Evolutionary conservation across 2,329 filamentous ascomycete genomes (phyloP).

Genomic region (Colletotrichum chlorophyti): DNA sequence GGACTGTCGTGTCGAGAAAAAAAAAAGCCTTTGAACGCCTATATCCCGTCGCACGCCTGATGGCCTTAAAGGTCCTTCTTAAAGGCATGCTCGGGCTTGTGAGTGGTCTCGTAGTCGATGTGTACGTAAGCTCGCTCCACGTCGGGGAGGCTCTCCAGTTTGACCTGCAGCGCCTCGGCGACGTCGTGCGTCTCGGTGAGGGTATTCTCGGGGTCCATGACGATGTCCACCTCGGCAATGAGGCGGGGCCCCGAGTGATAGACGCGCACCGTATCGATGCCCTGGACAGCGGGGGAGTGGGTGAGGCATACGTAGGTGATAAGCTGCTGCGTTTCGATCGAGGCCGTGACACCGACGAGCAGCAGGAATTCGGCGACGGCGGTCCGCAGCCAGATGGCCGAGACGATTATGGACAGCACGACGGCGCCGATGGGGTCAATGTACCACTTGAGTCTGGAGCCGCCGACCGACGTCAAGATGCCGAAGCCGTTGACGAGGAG

Average conservation of each 20-base stretch:
- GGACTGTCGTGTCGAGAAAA: no score
- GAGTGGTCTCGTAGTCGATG: conserved; percentile 94
- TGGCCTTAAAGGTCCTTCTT: conserved; percentile 63
- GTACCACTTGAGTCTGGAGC: conserved; percentile 89
- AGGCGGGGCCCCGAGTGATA: conserved; percentile 89
- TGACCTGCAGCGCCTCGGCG: conserved; percentile 91
- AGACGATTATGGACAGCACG: conserved; percentile 80
- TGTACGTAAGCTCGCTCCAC: conserved; percentile 96
- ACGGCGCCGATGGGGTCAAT: conserved; percentile 93
- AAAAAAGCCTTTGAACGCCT: no score
- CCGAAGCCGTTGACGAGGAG: conserved; percentile 93
- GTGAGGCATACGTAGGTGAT: conserved; percentile 97
- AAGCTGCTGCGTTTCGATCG: conserved; percentile 85
- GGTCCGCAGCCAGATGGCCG: conserved; percentile 81
- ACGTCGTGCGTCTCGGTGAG: conserved; percentile 87
- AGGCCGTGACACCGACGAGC: conserved; percentile 86
- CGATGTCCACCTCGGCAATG: conserved; percentile 94
- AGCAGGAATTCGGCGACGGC: conserved; percentile 89
- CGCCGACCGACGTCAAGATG: conserved; percentile 87
- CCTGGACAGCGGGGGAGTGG: conserved; percentile 80
- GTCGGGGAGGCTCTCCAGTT: conserved; percentile 89
- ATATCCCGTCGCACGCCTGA: background rate
- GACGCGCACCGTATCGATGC: conserved; percentile 92
- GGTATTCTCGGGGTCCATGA: conserved; percentile 80
- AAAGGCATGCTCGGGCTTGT: conserved; percentile 81